phyloP scores from a whole-genome alignment of 2,329 filamentous ascomycete genomes.

The Cercospora nicotianae region DNA sequence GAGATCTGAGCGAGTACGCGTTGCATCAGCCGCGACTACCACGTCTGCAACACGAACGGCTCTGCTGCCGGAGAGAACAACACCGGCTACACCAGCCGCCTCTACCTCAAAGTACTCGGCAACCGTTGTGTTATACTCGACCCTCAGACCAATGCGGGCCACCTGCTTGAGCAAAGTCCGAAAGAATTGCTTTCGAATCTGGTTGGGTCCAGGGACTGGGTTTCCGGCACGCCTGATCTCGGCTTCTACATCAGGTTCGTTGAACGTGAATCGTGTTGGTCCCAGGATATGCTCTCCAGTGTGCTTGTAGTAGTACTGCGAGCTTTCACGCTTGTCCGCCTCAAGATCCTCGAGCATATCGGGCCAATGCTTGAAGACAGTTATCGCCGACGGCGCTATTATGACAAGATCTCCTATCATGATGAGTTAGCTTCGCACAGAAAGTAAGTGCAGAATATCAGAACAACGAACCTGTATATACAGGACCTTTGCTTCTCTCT shows the following conservation, averaged over 20 bases:
- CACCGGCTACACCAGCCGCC: constrained; percentile 29
- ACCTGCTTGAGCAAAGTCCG: constrained; percentile 54
- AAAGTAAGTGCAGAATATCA: neutral
- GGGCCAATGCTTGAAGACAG: constrained; percentile 57
- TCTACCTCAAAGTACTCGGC: constrained; percentile 50
- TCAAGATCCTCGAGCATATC: constrained; percentile 41
- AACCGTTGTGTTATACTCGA: constrained; percentile 46
- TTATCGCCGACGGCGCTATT: constrained; percentile 42
- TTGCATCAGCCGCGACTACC: constrained; percentile 41
- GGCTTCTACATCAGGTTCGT: constrained; percentile 18
- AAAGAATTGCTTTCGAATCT: constrained; percentile 28
- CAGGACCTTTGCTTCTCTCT: neutral
- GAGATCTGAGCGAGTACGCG: constrained; percentile 44
- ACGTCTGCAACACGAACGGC: constrained; percentile 44
- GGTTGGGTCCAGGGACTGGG: constrained; percentile 22
- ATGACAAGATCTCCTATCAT: neutral
- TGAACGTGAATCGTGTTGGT: constrained; percentile 16
- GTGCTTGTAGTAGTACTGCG: constrained; percentile 19
- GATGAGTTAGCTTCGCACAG: neutral
- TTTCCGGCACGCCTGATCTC: constrained; percentile 18
- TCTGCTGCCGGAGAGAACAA: constrained; percentile 43
- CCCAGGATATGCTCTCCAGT: constrained; percentile 25
- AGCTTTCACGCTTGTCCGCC: constrained; percentile 31
- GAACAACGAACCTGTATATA: neutral
- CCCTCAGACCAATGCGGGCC: constrained; percentile 45